Base-by-base conservation (phyloP, 2,329 filamentous ascomycete species). In the Chrysoporthe austroafricana region DNA sequence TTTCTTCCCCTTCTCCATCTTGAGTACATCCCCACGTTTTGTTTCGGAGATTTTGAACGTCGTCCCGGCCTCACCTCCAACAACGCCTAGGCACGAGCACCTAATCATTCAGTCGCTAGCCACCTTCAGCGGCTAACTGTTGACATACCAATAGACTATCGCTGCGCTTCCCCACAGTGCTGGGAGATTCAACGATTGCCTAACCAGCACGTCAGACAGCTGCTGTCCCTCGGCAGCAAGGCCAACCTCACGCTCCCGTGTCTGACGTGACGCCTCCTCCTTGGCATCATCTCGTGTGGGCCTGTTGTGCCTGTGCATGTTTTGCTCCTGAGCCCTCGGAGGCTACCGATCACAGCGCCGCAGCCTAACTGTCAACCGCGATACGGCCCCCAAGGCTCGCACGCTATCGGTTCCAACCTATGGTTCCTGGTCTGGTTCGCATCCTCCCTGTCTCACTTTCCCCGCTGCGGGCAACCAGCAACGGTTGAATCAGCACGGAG, bases 381-480 rank as follows among this genome's bases (percentile, higher is more conserved):
- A 61, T 39, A 57, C 18, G n/a, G 36, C 44, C 44, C 39, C 64
- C 44, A 48, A 62, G 52, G 42, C 46, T 58, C 42, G 59, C 57
- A 62, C 46, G 34, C 42, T n/a, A 46, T 26, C 43, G 21, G 36
- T 52, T 36, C 50, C 63, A 48, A 34, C 60, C 65, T 39, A 18
- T 50, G 48, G 32, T 46, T 56, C 39, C 36, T 66, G 16, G 36
- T 34, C 42, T 39, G 21, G 36, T 54, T 48, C 42, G 42, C 52
- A 46, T 44, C 57, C 32, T 54, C 32, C 9, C 8, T 64, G 68
- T 64, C 50, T 64, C 65, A 69, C 44, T 64, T 52, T 16, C 54
- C 62, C 67, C 64, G 50, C 61, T 34, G 61, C 21, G 43, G 21
- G 50, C 66, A 36, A 62, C 54, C 39, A 50, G 39, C 52, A 43